phyloP scores from a whole-genome alignment of 345 rosid species.

The Draba incana region DNA sequence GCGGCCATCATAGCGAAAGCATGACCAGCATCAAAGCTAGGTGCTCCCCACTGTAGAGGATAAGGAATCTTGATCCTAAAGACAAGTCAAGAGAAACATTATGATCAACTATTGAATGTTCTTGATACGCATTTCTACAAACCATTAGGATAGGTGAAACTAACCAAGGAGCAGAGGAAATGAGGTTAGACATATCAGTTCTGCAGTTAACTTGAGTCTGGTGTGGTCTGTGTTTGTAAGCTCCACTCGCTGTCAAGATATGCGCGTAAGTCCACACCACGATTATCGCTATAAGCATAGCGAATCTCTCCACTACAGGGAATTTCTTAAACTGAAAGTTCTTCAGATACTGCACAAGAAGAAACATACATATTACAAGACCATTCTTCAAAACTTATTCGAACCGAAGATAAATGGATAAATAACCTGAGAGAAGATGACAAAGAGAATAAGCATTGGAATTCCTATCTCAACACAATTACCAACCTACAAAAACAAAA shows the following conservation, averaged over 20 bases:
- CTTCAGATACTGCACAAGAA: constrained; percentile 75
- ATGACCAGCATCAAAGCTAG: constrained; percentile 97
- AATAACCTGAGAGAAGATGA: constrained; percentile 81
- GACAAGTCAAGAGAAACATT: neutral
- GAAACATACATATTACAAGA: neutral
- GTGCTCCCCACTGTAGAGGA: constrained; percentile 99
- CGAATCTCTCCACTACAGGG: constrained; percentile 87
- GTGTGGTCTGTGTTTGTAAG: constrained; percentile 84
- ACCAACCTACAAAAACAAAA: constrained; percentile 62
- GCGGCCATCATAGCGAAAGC: constrained; percentile 99
- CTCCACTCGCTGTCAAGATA: constrained; percentile 95
- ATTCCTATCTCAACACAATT: constrained; percentile 87
- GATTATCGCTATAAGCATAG: constrained; percentile 71
- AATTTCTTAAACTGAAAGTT: constrained; percentile 61
- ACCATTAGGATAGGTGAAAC: constrained; percentile 18
- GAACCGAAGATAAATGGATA: neutral
- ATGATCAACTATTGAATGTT: constrained; percentile 9
- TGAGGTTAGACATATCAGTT: constrained; percentile 94
- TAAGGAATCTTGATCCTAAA: constrained; percentile 92
- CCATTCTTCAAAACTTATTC: neutral
- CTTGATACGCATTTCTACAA: neutral
- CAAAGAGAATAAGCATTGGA: constrained; percentile 86
- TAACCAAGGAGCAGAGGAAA: constrained; percentile 99
- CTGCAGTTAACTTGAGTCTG: constrained; percentile 82
- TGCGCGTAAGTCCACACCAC: constrained; percentile 97